Evolutionary conservation across 305 asterid species (phyloP).

Genomic region (Ilex paraguariensis): DNA sequence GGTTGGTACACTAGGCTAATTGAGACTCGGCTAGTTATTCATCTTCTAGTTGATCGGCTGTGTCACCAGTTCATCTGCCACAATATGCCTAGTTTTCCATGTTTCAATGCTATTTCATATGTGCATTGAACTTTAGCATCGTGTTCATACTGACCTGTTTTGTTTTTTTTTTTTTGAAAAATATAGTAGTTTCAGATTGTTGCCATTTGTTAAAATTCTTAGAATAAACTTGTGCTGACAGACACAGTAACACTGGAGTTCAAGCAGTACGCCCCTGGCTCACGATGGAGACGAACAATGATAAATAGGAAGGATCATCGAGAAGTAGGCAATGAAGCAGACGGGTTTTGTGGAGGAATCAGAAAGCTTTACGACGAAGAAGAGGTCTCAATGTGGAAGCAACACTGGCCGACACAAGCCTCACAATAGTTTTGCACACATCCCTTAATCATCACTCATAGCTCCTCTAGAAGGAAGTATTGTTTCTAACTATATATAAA

Average conservation of each 20-base stretch:
- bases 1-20: no score
- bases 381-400: conserved; percentile 65
- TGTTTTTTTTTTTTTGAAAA: neutral
- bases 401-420: conserved; percentile 48
- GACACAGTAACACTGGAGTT: conserved; percentile 70
- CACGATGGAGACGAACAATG: conserved; percentile 62
- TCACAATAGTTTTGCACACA: conserved; percentile 30
- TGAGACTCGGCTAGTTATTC: no score
- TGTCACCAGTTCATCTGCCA: no score
- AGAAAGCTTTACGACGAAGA: conserved; percentile 49
- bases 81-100: no score
- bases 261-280: conserved; percentile 58
- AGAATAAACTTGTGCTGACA: conserved; percentile 15
- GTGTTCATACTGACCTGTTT: neutral
- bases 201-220: neutral
- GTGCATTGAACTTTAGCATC: no score
- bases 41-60: no score
- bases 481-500: no score
- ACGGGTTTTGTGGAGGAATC: conserved; percentile 87
- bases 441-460: no score
- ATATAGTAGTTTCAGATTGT: neutral
- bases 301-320: conserved; percentile 49
- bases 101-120: no score
- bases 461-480: no score
- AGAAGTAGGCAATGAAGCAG: conserved; percentile 63